These are phyloP conservation scores for Venturiaceae sp. DNA, from an alignment of 2,329 filamentous ascomycete genomes.

Conservation along the genomic window DNA sequence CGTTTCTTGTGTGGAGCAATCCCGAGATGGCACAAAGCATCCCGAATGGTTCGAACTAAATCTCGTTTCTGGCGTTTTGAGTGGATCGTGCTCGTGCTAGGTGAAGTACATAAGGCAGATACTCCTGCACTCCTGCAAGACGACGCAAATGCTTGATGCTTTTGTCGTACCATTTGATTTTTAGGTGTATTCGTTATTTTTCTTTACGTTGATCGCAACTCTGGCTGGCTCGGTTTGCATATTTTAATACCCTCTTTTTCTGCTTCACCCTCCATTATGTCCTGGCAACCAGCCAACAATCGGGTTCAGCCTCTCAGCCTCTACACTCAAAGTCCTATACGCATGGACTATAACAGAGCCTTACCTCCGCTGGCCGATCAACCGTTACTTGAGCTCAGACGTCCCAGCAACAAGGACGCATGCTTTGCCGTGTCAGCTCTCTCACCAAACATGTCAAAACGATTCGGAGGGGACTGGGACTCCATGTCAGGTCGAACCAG, in stretches of 20 bases:
- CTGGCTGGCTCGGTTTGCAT: neutral
- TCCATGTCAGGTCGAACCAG: neutral
- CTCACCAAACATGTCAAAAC: neutral
- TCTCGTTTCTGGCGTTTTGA: neutral
- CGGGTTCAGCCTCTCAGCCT: neutral
- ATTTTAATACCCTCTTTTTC: neutral
- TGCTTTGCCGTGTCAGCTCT: neutral
- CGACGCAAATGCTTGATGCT: neutral
- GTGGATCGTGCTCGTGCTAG: neutral
- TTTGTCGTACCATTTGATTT: neutral
- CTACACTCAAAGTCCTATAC: neutral
- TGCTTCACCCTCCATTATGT: neutral
- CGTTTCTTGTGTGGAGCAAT: neutral
- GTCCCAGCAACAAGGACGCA: neutral
- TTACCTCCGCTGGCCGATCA: neutral
- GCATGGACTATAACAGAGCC: neutral
- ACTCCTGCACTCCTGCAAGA: neutral
- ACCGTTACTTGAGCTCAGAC: neutral
- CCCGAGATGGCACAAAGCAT: neutral
- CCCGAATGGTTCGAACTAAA: neutral
- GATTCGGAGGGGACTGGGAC: constrained; percentile 1
- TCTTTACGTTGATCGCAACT: neutral
- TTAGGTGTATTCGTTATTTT: neutral
- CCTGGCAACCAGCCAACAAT: neutral
- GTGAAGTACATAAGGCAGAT: neutral